Conservation (phyloP, 371 early-diverging fungal species). For the Rhizopus arrhizus region DNA sequence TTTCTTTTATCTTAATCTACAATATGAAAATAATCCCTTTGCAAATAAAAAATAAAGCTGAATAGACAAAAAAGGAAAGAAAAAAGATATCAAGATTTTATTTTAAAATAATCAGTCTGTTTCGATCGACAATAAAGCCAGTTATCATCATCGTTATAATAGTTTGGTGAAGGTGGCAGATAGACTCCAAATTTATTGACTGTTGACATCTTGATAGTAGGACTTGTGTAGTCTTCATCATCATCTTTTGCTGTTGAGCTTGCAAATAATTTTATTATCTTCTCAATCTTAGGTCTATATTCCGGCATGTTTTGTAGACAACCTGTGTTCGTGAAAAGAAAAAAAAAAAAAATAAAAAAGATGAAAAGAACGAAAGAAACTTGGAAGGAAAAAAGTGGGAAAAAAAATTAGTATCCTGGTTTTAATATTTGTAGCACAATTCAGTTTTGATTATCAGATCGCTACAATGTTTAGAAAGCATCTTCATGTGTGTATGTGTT, state of each 20-base stretch:
- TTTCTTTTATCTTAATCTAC: no score
- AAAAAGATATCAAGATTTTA: background rate
- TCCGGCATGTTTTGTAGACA: background rate
- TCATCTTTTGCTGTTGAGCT: background rate
- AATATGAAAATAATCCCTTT: background rate
- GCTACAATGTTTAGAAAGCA: background rate
- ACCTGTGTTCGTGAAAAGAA: background rate
- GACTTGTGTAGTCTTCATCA: background rate
- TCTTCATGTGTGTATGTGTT: no score
- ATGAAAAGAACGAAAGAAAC: background rate
- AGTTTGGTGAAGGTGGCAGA: constrained; percentile 43
- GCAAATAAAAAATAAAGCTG: no score
- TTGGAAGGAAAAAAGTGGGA: background rate
- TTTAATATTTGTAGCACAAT: background rate
- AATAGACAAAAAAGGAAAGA: no score
- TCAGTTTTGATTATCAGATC: constrained; percentile 8
- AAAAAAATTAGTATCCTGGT: background rate
- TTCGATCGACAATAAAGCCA: constrained; percentile 5
- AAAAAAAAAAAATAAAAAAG: background rate
- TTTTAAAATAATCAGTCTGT: constrained; percentile 4
- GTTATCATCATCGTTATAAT: constrained; percentile 15
- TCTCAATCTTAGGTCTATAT: background rate
- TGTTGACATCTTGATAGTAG: constrained; percentile 43
- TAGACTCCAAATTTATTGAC: constrained; percentile 46
- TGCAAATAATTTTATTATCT: background rate